Evolutionary conservation across 805 yeast species (phyloP).

Genomic region (Kluyveromyces dobzhanskii): DNA sequence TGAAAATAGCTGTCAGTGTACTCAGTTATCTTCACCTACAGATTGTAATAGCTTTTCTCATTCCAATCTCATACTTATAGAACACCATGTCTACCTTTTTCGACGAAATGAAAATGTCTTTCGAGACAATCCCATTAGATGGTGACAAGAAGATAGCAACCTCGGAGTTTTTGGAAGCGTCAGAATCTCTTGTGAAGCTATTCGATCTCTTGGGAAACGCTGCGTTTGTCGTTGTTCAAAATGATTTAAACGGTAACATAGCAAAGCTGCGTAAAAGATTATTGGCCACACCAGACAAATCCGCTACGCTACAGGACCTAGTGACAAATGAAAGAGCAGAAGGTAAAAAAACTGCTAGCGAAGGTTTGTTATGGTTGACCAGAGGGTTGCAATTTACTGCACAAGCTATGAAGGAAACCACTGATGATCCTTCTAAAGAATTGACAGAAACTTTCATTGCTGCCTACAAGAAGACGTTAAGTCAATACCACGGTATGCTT

Average conservation of each 20-base stretch:
- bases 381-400: constrained; percentile 90
- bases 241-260: constrained; percentile 83
- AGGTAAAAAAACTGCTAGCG: constrained; percentile 69
- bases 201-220: constrained; percentile 78
- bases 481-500: constrained; percentile 73
- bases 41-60: too few species aligned
- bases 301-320: constrained; percentile 69
- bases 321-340: constrained; percentile 63
- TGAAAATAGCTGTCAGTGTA: too few species aligned
- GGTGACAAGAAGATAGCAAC: constrained; percentile 60
- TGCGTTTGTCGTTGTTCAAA: constrained; percentile 78
- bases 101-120: constrained; percentile 67
- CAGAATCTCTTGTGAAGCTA: constrained; percentile 73
- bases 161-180: constrained; percentile 68
- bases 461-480: constrained; percentile 74
- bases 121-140: constrained; percentile 61
- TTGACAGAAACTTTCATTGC: constrained; percentile 71
- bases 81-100: constrained; percentile 63
- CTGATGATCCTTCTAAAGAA: constrained; percentile 53
- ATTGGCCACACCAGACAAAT: constrained; percentile 52
- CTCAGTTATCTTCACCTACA: too few species aligned
- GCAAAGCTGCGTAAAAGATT: constrained; percentile 61
- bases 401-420: constrained; percentile 74
- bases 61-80: too few species aligned
- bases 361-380: constrained; percentile 80